Evolutionary conservation across 345 rosid species (phyloP), one percentile per base, ranked within the genome.

Genomic region (Dipteronia sinensis): DNA sequence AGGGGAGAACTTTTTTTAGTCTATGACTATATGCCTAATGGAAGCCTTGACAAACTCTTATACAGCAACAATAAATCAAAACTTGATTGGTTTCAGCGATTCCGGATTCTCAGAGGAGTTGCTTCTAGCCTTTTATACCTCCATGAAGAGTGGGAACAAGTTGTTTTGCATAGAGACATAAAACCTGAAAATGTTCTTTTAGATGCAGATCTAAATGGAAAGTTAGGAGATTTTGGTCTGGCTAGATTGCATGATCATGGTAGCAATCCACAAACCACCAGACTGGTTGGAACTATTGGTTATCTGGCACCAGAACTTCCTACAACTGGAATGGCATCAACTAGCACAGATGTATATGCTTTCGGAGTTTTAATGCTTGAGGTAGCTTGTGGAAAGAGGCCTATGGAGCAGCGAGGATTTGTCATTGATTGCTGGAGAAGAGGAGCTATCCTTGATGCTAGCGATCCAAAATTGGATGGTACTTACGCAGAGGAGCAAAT

Each of bases 281-380:
- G 76, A 4, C 51, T 83, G 61, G 89, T 81, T 0, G 93, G 93
- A 25, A 90, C 91, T 0, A 3, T 84, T 17, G 93, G 91, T 4
- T 88, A 90, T 73, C 66, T 90, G 73, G 89, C 90, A 10, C 89
- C 86, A 0, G 91, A 90, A 78, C 73, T 84, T 29, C 46, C 80
- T 0, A 67, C 76, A 65, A 88, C 83, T 7, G 90, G 89, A 38
- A 72, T 12, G n/a, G 53, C 66, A 58, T 12, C 19, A 23, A 22
- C 75, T n/a, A n/a, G n/a, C n/a, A n/a, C n/a, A n/a, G n/a, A n/a
- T n/a, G n/a, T n/a, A n/a, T n/a, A n/a, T n/a, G n/a, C n/a, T n/a
- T n/a, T n/a, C n/a, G n/a, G n/a, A n/a, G n/a, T n/a, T n/a, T n/a
- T n/a, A n/a, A n/a, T n/a, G n/a, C n/a, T n/a, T n/a, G n/a, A n/a